Conservation (phyloP, 805 yeast species). For the Metschnikowia lachancei region DNA sequence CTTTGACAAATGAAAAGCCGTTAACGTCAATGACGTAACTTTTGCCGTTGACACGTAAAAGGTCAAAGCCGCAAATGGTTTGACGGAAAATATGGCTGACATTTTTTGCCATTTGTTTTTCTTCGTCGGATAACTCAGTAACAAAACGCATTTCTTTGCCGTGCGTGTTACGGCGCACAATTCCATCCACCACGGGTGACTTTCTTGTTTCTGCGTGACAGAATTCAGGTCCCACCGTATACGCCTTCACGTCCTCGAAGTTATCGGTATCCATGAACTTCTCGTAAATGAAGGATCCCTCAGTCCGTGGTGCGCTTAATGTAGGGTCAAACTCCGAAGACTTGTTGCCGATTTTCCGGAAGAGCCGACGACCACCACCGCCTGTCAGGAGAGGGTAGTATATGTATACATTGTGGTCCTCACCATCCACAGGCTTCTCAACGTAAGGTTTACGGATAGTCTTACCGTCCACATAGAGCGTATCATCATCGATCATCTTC, state of each 20-base stretch:
- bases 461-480: constrained; percentile 71
- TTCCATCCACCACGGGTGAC: constrained; percentile 99
- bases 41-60: constrained; percentile 81
- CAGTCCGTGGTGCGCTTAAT: constrained; percentile 69
- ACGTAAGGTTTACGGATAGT: constrained; percentile 85
- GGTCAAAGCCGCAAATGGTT: constrained; percentile 95
- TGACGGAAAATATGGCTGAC: constrained; percentile 80
- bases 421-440: constrained; percentile 98
- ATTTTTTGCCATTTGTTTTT: constrained; percentile 73
- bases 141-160: constrained; percentile 94
- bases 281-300: constrained; percentile 90
- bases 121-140: constrained; percentile 73
- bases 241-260: constrained; percentile 97
- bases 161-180: constrained; percentile 93
- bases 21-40: constrained; percentile 96
- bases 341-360: constrained; percentile 95
- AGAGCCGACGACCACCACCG: constrained; percentile 94
- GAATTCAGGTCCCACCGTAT: constrained; percentile 85
- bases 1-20: constrained; percentile 97
- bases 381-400: constrained; percentile 87
- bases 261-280: constrained; percentile 97
- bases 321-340: constrained; percentile 93
- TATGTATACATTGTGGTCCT: constrained; percentile 93
- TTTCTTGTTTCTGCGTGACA: constrained; percentile 99
- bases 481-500: constrained; percentile 81